These are phyloP conservation scores for Neofusicoccum sp. DNA, from an alignment of 2,329 filamentous ascomycete genomes.

Conservation along the genomic window DNA sequence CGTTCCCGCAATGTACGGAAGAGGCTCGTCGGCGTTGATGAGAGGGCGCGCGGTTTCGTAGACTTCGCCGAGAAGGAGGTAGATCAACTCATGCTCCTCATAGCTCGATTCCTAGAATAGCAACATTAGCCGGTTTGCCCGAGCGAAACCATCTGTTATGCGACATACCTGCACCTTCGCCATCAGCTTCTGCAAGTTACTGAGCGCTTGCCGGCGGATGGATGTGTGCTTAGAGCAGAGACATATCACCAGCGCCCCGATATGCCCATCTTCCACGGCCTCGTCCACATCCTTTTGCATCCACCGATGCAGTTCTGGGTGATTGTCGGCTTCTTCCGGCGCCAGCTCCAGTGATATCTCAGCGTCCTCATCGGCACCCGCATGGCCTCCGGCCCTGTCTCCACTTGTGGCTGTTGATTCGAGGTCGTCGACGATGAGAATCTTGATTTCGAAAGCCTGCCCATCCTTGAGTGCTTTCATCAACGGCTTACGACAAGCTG, in stretches of 20 bases:
- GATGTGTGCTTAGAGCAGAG: slow-evolving; percentile 72
- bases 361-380: not conserved
- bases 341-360: slow-evolving; percentile 31
- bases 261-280: slow-evolving; percentile 73
- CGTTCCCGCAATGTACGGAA: slow-evolving; percentile 72
- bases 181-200: slow-evolving; percentile 64
- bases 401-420: not conserved
- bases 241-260: slow-evolving; percentile 68
- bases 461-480: slow-evolving; percentile 40
- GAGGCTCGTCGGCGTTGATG: slow-evolving; percentile 53
- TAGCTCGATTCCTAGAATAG: not conserved
- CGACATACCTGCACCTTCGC: slow-evolving; percentile 46
- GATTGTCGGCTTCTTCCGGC: slow-evolving; percentile 43
- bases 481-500: slow-evolving; percentile 27
- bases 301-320: slow-evolving; percentile 60
- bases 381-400: not conserved
- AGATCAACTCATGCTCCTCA: slow-evolving; percentile 59
- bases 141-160: not conserved
- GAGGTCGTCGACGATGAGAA: not conserved
- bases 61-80: slow-evolving; percentile 76
- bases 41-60: slow-evolving; percentile 65
- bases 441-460: not conserved
- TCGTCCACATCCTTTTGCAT: slow-evolving; percentile 73
- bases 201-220: slow-evolving; percentile 75
- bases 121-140: not conserved